phyloP scores from a whole-genome alignment of 2,329 filamentous ascomycete species.

The Plenodomus lindquistii region DNA sequence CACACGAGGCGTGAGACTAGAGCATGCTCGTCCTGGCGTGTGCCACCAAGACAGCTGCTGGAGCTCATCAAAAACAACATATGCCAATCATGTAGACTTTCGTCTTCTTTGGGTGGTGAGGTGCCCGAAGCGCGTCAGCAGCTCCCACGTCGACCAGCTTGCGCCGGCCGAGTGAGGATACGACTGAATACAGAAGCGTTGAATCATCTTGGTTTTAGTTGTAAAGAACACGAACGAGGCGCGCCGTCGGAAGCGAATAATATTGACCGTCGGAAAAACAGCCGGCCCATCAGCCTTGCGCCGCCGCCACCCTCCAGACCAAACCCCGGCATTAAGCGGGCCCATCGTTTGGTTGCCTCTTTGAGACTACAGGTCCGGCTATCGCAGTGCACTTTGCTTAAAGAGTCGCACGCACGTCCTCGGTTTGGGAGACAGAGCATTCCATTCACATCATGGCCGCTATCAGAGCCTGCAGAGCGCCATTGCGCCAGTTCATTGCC shows the following conservation, averaged over 20 bases:
- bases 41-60: not conserved
- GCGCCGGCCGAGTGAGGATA: slow-evolving; percentile 58
- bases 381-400: slow-evolving; percentile 17
- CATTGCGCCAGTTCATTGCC: slow-evolving; percentile 41
- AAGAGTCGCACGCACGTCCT: slow-evolving; percentile 18
- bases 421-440: slow-evolving; percentile 8
- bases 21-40: not conserved
- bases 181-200: slow-evolving; percentile 60
- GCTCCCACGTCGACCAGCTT: slow-evolving; percentile 53
- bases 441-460: slow-evolving; percentile 46
- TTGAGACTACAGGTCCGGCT: slow-evolving; percentile 28
- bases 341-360: slow-evolving; percentile 26
- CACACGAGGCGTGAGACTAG: not conserved
- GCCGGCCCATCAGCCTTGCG: slow-evolving; percentile 9
- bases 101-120: slow-evolving; percentile 53
- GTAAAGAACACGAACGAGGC: slow-evolving; percentile 55
- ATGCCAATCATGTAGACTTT: slow-evolving; percentile 51
- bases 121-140: slow-evolving; percentile 54
- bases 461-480: slow-evolving; percentile 46
- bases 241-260: slow-evolving; percentile 18
- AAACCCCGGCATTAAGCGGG: slow-evolving; percentile 22
- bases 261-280: slow-evolving; percentile 26
- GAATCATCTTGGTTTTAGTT: slow-evolving; percentile 84
- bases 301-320: slow-evolving; percentile 7
- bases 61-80: slow-evolving; percentile 32